These are phyloP conservation scores for Coleophoma eucalyptorum DNA, from an alignment of 2,329 filamentous ascomycete species.

Conservation along the genomic window DNA sequence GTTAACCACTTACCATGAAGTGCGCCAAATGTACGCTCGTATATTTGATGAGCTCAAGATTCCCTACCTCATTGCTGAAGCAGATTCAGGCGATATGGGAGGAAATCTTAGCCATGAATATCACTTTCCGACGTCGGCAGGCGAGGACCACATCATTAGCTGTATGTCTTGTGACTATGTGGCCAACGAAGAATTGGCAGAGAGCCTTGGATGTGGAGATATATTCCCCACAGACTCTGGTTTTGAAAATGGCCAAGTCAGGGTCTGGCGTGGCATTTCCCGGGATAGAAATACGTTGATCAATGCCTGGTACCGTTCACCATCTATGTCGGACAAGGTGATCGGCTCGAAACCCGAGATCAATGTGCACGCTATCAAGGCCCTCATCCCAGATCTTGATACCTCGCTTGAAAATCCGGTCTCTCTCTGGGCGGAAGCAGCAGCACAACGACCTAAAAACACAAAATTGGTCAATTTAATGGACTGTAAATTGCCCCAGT, in stretches of 20 bases:
- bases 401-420: constrained; percentile 60
- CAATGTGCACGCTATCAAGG: constrained; percentile 64
- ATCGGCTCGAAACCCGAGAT: constrained; percentile 30
- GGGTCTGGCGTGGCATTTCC: constrained; percentile 60
- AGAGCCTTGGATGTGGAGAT: constrained; percentile 6
- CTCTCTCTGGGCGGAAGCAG: constrained; percentile 42
- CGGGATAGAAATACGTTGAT: constrained; percentile 65
- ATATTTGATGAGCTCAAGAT: constrained; percentile 82
- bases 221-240: background rate
- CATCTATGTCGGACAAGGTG: background rate
- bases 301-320: constrained; percentile 51
- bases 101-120: constrained; percentile 93
- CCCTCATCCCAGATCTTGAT: constrained; percentile 64
- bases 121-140: constrained; percentile 73
- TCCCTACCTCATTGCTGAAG: constrained; percentile 79
- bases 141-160: constrained; percentile 80
- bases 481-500: constrained; percentile 28
- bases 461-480: constrained; percentile 31
- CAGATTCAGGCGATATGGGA: constrained; percentile 95
- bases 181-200: constrained; percentile 84
- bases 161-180: constrained; percentile 73
- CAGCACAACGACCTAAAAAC: background rate
- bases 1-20: constrained; percentile 73
- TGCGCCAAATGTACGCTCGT: constrained; percentile 67
- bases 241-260: constrained; percentile 12